Conservation (phyloP, 768 basidiomycete genomes). For the Termitomyces titanicus region DNA sequence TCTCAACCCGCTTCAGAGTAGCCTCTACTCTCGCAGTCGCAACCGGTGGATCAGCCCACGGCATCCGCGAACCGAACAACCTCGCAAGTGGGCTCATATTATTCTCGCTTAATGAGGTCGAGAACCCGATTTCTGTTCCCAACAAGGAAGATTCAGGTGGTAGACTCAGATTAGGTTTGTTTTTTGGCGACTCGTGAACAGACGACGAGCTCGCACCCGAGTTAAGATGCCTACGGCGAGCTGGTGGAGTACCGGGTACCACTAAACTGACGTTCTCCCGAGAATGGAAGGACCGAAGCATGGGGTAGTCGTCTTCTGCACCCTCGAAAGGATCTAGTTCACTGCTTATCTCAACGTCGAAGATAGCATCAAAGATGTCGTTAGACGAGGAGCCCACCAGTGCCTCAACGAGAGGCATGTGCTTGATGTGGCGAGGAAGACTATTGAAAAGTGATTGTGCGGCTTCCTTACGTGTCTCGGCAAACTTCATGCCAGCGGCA, state of each 20-base stretch:
- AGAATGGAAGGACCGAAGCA: constrained; percentile 36
- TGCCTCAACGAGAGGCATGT: constrained; percentile 71
- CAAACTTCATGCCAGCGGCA: constrained; percentile 43
- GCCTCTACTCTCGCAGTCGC: constrained; percentile 34
- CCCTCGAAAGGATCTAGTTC: constrained; percentile 51
- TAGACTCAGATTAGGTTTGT: constrained; percentile 13
- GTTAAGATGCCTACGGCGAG: constrained; percentile 21
- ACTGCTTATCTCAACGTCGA: constrained; percentile 57
- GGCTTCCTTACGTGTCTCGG: constrained; percentile 48
- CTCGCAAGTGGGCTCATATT: constrained; percentile 46
- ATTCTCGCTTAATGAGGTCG: constrained; percentile 9
- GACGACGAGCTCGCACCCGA: constrained; percentile 18
- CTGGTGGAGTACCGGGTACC: constrained; percentile 16
- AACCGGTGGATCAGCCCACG: constrained; percentile 12
- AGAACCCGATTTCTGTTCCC: constrained; percentile 13
- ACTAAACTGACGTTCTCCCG: constrained; percentile 26
- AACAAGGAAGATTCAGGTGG: constrained; percentile 16
- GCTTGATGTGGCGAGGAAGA: constrained; percentile 69
- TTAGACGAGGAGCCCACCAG: constrained; percentile 67
- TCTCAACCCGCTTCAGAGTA: constrained; percentile 53
- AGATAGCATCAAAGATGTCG: constrained; percentile 75
- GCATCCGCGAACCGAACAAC: constrained; percentile 34
- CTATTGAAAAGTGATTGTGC: constrained; percentile 57
- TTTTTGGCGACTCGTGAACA: constrained; percentile 20
- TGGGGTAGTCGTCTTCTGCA: constrained; percentile 39